Base-by-base conservation (phyloP, 2,329 filamentous ascomycete genomes). In the Aspergillus piperis region DNA sequence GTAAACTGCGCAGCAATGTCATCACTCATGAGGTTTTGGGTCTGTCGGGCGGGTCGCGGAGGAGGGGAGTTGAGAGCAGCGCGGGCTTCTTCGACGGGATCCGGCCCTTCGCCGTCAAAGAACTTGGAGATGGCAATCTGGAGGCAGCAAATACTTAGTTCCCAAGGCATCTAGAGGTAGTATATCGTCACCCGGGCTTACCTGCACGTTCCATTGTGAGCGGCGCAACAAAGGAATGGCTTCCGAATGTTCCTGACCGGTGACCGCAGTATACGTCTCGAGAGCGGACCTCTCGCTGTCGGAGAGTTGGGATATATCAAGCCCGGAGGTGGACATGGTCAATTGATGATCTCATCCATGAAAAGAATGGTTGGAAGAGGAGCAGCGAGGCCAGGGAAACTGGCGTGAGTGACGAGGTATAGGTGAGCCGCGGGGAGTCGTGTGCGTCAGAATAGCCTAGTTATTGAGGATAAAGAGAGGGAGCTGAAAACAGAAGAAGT, bases 51-150 rank as follows among this genome's bases (percentile, higher is more conserved):
- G 60, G 86, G 79, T 64, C 85, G 82, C 50, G 86, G 85, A 17
- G 89, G 88, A 41, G 87, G 82, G 32, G 78, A 71, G n/a, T 82
- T 77, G 62, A 88, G 82, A 7, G 84, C 82, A 52, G 88, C 84
- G 54, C 88, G 83, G 60, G 90, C 90, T 78, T 95, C 91, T 60
- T 90, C 89, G 17, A 94, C 81, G 11, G 87, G 89, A 73, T 96
- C 91, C 52, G 92, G 86, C 3, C 89, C 89, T 78, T 98, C 95
- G 68, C 95, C 95, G 71, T 99, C 95, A 75, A 97, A 99, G 85
- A 98, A 98, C 73, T 96, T 96, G 66, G 95, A 87, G 65, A 99
- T 94, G 60, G 95, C 94, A 70, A 98, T 96, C 89, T 97, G 25
- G 42, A n/a, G 30, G 2, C 25, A 15, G 30, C 47, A 64, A 57